A percentile compares a stretch with the other conserved stretches of the same genome.
Evolutionary conservation across 1,284 basidiomycete species (phyloP).

Genomic region (Athelia psychrophila): DNA sequence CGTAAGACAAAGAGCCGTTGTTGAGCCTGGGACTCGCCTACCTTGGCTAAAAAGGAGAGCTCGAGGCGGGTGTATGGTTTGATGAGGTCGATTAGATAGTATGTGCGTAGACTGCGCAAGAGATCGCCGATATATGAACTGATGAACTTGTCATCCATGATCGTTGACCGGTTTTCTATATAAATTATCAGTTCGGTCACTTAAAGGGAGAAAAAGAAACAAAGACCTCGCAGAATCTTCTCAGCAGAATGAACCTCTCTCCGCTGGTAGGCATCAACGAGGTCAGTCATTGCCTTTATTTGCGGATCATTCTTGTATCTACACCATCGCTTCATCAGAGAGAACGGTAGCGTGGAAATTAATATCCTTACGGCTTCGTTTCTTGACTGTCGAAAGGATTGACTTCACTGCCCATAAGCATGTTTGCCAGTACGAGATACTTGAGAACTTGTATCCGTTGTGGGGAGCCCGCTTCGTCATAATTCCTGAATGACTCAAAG

Average conservation of each 20-base stretch:
- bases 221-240: conserved; percentile 86
- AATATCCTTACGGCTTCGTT: conserved; percentile 82
- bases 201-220: conserved; percentile 11
- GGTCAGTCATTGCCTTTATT: conserved; percentile 96
- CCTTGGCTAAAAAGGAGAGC: conserved; percentile 87
- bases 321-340: conserved; percentile 1
- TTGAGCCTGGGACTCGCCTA: conserved; percentile 29
- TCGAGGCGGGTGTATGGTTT: conserved; percentile 95
- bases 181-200: conserved; percentile 3
- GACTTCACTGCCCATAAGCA: conserved; percentile 98
- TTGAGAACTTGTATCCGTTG: conserved; percentile 98
- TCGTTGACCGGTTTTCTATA: conserved; percentile 87
- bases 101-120: conserved; percentile 87
- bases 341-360: not conserved
- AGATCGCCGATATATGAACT: conserved; percentile 93
- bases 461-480: conserved; percentile 96
- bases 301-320: conserved; percentile 96
- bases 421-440: conserved; percentile 96
- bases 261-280: conserved; percentile 95
- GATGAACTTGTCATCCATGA: conserved; percentile 95
- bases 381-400: conserved; percentile 99
- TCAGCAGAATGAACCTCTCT: conserved; percentile 96
- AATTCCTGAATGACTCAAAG: conserved; percentile 98
- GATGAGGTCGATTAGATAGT: conserved; percentile 97
- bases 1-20: not conserved